These are phyloP conservation scores for Musa troglodytarum DNA, from an alignment of 176 grass and related monocot genomes.

Conservation along the genomic window DNA sequence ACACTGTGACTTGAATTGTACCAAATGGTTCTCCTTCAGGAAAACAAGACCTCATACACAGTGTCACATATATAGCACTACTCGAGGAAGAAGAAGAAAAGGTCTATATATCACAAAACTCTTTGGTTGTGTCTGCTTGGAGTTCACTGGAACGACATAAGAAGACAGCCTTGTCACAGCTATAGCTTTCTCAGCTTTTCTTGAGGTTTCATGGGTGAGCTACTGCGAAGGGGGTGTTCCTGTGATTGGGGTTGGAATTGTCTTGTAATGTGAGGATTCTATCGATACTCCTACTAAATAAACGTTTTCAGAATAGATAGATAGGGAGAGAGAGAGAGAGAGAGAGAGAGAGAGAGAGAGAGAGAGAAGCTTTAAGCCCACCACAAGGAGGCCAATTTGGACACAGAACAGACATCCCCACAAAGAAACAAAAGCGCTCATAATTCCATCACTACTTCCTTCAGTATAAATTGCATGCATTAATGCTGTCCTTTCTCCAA, in stretches of 20 bases:
- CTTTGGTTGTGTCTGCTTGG: constrained; percentile 33
- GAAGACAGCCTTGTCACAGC: constrained; percentile 53
- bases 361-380: neutral
- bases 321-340: neutral
- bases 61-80: too few relatives aligned
- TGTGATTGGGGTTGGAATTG: too few relatives aligned
- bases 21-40: neutral
- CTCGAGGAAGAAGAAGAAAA: neutral
- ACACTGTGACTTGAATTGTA: neutral
- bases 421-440: constrained; percentile 31
- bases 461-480: constrained; percentile 28
- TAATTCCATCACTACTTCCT: constrained; percentile 29
- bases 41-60: neutral
- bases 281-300: too few relatives aligned
- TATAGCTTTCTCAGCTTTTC: constrained; percentile 9
- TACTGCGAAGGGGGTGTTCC: too few relatives aligned
- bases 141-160: constrained; percentile 9
- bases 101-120: constrained; percentile 14
- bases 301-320: neutral
- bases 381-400: constrained; percentile 2
- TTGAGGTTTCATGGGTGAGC: neutral
- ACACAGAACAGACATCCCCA: constrained; percentile 26
- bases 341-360: neutral
- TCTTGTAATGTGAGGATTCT: too few relatives aligned
- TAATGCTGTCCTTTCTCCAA: constrained; percentile 20